Conservation (phyloP, 208 protist species). For the Eutreptiella sp. region DNA sequence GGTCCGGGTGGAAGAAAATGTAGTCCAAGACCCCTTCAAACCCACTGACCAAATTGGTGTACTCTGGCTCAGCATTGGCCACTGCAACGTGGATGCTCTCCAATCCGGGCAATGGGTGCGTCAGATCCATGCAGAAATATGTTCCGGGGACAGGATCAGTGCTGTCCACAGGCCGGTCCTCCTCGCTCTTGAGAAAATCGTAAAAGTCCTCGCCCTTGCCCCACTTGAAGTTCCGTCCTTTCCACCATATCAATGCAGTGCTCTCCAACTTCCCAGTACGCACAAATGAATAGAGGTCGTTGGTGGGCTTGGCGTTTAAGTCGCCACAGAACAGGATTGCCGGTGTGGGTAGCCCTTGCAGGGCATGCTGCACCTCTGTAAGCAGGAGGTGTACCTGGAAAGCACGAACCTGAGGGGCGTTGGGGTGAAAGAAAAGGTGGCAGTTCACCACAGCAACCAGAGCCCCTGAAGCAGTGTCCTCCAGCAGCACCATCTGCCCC, state of each 20-base stretch:
- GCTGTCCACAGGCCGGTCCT: too few relatives aligned
- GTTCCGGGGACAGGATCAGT: too few relatives aligned
- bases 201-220: slow-evolving; percentile 61
- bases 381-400: slow-evolving; percentile 65
- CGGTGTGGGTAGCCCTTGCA: neutral
- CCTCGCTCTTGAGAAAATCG: too few relatives aligned
- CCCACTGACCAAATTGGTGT: slow-evolving; percentile 76
- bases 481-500: slow-evolving; percentile 40
- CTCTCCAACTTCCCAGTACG: slow-evolving; percentile 58
- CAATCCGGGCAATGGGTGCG: too few relatives aligned
- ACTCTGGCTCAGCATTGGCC: slow-evolving; percentile 46
- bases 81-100: too few relatives aligned
- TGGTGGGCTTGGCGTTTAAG: slow-evolving; percentile 73
- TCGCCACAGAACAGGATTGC: slow-evolving; percentile 68
- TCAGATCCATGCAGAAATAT: too few relatives aligned
- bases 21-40: slow-evolving; percentile 81
- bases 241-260: slow-evolving; percentile 62
- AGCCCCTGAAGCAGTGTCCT: slow-evolving; percentile 18
- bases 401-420: slow-evolving; percentile 75
- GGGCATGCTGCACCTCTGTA: slow-evolving; percentile 32
- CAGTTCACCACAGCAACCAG: slow-evolving; percentile 75
- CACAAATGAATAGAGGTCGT: slow-evolving; percentile 63
- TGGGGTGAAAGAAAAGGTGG: slow-evolving; percentile 80
- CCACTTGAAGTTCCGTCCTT: slow-evolving; percentile 70
- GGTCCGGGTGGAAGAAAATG: slow-evolving; percentile 63